Conservation (phyloP, 164 flowering plant species). For the Stephania japonica region DNA sequence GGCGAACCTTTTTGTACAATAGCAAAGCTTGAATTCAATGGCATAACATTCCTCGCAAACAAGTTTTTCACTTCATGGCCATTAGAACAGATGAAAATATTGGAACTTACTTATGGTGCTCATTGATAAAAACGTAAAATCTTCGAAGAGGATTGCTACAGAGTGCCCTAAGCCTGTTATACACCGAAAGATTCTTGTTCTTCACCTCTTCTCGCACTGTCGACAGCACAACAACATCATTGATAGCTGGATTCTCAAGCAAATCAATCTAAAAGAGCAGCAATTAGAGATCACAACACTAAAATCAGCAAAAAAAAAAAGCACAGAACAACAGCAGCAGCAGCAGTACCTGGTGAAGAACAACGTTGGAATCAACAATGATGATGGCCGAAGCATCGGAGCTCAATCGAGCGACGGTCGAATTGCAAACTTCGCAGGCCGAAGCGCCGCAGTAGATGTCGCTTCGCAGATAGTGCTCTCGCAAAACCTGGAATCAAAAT, state of each 20-base stretch:
- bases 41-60: not conserved
- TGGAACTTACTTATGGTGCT: conserved; percentile 69
- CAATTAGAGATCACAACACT: not conserved
- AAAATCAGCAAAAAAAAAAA: not conserved
- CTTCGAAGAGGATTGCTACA: conserved; percentile 56
- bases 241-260: conserved; percentile 85
- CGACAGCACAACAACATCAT: conserved; percentile 74
- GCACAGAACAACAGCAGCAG: conserved; percentile 1
- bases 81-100: not conserved
- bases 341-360: conserved; percentile 68
- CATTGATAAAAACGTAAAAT: conserved; percentile 84
- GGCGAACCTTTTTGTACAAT: no score
- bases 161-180: conserved; percentile 71
- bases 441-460: conserved; percentile 83
- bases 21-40: no score
- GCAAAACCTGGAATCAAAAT: conserved; percentile 42
- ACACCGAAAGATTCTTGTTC: conserved; percentile 74
- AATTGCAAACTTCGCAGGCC: conserved; percentile 56
- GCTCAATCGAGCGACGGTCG: conserved; percentile 50
- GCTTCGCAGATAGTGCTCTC: conserved; percentile 83
- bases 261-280: conserved; percentile 64
- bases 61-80: not conserved
- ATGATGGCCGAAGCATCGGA: conserved; percentile 45
- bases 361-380: conserved; percentile 84
- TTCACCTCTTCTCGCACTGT: conserved; percentile 85